Evolutionary conservation across 345 rosid genomes (phyloP).

Genomic region (Arabis hirsuta): DNA sequence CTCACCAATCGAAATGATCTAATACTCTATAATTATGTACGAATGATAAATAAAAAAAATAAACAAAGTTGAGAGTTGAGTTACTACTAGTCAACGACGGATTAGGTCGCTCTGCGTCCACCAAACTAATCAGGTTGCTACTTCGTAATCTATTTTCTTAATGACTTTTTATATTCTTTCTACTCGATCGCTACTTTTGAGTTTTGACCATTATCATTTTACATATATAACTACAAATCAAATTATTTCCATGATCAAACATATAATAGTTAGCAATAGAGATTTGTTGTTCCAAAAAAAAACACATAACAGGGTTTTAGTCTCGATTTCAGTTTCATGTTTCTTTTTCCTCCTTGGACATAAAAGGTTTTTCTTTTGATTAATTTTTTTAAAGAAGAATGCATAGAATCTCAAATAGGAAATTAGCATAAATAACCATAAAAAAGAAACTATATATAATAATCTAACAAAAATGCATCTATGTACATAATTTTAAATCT

Average conservation of each 20-base stretch:
- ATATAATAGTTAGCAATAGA: too few relatives aligned
- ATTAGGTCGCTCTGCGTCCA: constrained; percentile 26
- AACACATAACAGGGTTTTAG: background rate
- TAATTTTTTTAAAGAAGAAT: background rate
- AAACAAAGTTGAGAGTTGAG: background rate
- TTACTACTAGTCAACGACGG: constrained; percentile 16
- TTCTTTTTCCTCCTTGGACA: background rate
- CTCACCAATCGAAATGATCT: too few relatives aligned
- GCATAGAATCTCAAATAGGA: background rate
- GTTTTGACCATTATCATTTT: background rate
- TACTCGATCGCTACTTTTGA: background rate
- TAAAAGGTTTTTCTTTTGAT: background rate
- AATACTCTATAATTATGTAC: background rate
- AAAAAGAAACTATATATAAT: too few relatives aligned
- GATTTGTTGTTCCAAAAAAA: background rate
- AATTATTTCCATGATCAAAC: background rate
- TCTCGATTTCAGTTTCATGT: background rate
- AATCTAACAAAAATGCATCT: too few relatives aligned
- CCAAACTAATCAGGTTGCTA: constrained; percentile 37
- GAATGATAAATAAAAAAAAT: background rate
- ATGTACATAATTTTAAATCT: too few relatives aligned
- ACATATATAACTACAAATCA: background rate
- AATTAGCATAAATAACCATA: too few relatives aligned
- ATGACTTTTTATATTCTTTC: background rate
- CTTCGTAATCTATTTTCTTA: background rate